A percentile compares a stretch with the other conserved stretches of the same genome.
Evolutionary conservation across 2,329 filamentous ascomycete genomes (phyloP).

Genomic region (Pseudogymnoascus sp.): DNA sequence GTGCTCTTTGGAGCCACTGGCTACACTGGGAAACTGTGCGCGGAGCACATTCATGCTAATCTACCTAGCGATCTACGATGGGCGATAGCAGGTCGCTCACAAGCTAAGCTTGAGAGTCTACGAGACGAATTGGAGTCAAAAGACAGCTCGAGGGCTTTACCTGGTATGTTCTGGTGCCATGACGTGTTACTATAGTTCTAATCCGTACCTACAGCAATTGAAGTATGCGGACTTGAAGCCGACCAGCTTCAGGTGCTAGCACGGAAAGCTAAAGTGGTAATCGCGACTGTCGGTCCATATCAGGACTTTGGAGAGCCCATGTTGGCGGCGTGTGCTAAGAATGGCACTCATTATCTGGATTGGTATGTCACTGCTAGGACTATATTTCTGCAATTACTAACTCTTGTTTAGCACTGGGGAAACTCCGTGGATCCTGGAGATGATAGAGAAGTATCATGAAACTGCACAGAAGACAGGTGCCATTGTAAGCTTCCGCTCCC

Average conservation of each 20-base stretch:
- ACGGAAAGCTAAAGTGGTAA: constrained; percentile 47
- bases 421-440: constrained; percentile 45
- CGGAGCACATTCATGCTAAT: constrained; percentile 62
- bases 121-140: background rate
- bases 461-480: constrained; percentile 46
- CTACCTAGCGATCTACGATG: constrained; percentile 74
- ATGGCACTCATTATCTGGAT: constrained; percentile 57
- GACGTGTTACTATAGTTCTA: background rate
- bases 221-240: constrained; percentile 41
- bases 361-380: background rate
- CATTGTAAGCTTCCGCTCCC: constrained; percentile 48
- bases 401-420: constrained; percentile 45
- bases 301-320: constrained; percentile 47
- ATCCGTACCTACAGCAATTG: constrained; percentile 36
- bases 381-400: background rate
- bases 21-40: constrained; percentile 72
- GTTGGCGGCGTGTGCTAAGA: constrained; percentile 53
- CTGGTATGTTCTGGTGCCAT: background rate
- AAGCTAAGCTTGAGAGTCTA: constrained; percentile 63
- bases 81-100: constrained; percentile 80
- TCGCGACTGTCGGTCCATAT: constrained; percentile 54
- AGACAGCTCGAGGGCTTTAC: background rate
- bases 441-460: constrained; percentile 52
- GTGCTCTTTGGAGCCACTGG: constrained; percentile 63
- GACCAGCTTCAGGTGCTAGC: constrained; percentile 41